Percentiles rank a stretch among this genome's conserved stretches.
phyloP scores from a whole-genome alignment of 139 green algal genomes.

The Zygnema cylindricum region DNA sequence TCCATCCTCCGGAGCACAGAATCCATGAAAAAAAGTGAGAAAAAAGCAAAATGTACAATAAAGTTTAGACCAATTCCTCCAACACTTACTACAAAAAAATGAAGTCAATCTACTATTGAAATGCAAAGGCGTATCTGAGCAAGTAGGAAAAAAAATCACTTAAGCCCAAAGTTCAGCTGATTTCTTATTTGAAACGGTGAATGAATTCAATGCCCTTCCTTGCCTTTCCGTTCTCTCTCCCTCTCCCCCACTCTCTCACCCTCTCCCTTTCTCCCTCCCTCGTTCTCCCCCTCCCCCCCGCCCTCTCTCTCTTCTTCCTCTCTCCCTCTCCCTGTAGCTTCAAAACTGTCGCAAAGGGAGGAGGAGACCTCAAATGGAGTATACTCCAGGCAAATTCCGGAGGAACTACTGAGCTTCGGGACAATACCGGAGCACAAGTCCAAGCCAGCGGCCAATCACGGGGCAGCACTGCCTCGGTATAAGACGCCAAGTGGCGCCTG shows the following conservation, averaged over 20 bases:
- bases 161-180: too few species aligned
- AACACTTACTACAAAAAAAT: too few species aligned
- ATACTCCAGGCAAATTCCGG: conserved; percentile 52
- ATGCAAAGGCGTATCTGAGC: too few species aligned
- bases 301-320: conserved; percentile 44
- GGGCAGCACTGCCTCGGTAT: conserved; percentile 35
- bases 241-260: conserved; percentile 1
- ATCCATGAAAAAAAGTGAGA: too few species aligned
- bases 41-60: too few species aligned
- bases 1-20: too few species aligned
- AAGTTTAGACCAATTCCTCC: too few species aligned
- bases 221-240: neutral
- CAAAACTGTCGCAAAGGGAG: conserved; percentile 55
- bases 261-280: neutral
- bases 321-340: conserved; percentile 62
- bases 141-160: too few species aligned
- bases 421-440: conserved; percentile 65
- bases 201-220: neutral
- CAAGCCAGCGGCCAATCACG: conserved; percentile 75
- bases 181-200: too few species aligned
- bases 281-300: neutral
- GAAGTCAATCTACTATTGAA: too few species aligned
- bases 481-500: conserved; percentile 30
- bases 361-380: conserved; percentile 67
- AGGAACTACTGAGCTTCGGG: conserved; percentile 15